Conservation (phyloP, 1,284 basidiomycete species). For the Rhodotorula sp. region DNA sequence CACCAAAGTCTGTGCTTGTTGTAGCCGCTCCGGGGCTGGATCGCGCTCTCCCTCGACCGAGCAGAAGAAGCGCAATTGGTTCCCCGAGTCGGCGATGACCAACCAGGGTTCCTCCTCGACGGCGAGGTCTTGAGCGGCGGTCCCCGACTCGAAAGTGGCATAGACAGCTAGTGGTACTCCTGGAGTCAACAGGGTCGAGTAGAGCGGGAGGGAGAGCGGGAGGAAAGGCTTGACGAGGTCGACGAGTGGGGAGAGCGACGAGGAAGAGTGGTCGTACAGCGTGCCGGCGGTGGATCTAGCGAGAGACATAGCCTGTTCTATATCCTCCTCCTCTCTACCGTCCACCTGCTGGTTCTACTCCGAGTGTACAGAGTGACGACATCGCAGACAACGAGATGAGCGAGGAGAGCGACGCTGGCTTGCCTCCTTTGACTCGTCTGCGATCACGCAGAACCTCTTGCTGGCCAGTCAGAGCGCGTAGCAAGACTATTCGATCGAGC, state of each 20-base stretch:
- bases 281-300: background rate
- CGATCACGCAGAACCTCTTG: too few relatives aligned
- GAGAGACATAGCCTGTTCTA: background rate
- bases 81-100: slow-evolving; percentile 17
- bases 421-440: too few relatives aligned
- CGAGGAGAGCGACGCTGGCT: too few relatives aligned
- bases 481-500: too few relatives aligned
- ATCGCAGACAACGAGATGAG: too few relatives aligned
- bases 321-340: too few relatives aligned
- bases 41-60: background rate
- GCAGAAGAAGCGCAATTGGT: slow-evolving; percentile 27
- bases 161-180: slow-evolving; percentile 1
- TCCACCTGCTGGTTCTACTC: too few relatives aligned
- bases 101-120: background rate
- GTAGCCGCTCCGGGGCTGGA: background rate
- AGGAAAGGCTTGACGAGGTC: slow-evolving; percentile 11
- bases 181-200: slow-evolving; percentile 11
- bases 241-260: background rate
- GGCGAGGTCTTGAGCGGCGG: background rate
- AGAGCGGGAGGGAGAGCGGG: slow-evolving; percentile 9
- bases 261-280: background rate
- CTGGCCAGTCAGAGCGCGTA: too few relatives aligned
- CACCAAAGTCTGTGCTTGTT: slow-evolving; percentile 2
- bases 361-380: too few relatives aligned
- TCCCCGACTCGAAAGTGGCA: slow-evolving; percentile 8